Evolutionary conservation across 805 yeast genomes (phyloP), one percentile per base, ranked within the genome.

Genomic region (Yarrowia osloensis): DNA sequence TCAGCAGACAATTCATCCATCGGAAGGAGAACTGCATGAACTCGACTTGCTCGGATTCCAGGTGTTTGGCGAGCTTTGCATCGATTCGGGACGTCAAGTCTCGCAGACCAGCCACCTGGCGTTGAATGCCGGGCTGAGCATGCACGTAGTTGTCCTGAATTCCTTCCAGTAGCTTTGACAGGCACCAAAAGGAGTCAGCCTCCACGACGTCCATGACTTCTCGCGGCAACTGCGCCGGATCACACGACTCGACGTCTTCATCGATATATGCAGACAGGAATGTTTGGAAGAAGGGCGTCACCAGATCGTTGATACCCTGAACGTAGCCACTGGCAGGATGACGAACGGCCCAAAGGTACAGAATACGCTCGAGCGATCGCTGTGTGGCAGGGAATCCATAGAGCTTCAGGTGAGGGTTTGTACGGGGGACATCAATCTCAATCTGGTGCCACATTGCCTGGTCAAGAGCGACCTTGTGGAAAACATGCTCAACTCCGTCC

Each of bases 321-420:
- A 93, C 98, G 76, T 93, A 93, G 12, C 98, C 98, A 74, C 94
- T 87, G 7, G 98, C 97, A 1, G 98, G 98, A 75, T 94, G 98
- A 71, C 98, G 82, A 29, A 92, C 86, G 0, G 98, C 95, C 98
- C 98, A 93, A 31, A 93, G 79, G 73, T 91, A 93, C 65, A 93
- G 78, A 15, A 94, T 86, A 70, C 88, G 86, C 71, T 92, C 91
- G 67, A 93, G 79, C 17, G 94, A 21, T 31, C 67, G 50, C 63
- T 71, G 65, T 12, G 67, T 59, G 4, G 67, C 67, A 15, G 57
- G 57, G 28, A 63, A 63, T 7, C 50, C 46, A 31, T 63, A 66
- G 31, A 59, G 42, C 46, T 57, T 66, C 31, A 66, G 11, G 22
- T 66, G 67, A 13, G 97, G 98, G 72, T 91, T 91, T 0, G 98